Evolutionary conservation across 768 basidiomycete genomes (phyloP), one percentile per base, ranked within the genome.

Genomic region (Rhodotorula taiwanensis): DNA sequence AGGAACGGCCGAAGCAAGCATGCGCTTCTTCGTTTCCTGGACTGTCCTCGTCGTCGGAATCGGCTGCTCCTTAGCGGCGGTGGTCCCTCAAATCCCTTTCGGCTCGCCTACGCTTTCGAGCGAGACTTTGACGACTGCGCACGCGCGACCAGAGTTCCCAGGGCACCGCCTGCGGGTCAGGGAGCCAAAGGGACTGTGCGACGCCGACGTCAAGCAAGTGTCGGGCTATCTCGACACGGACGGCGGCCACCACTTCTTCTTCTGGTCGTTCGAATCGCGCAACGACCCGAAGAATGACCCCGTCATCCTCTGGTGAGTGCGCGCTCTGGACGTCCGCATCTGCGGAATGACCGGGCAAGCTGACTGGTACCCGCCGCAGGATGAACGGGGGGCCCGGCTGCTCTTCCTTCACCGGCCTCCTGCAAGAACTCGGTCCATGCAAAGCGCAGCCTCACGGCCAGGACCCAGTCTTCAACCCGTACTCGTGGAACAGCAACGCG

Each of bases 181-280:
- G 21, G 45, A 54, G 7, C 59, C 65, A 0, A 36, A 31, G 21
- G 56, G 52, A 1, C 16, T 66, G n/a, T 66, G 65, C 39, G 70
- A 71, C 43, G 34, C 69, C 4, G n/a, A 10, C 14, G 70, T 71
- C 11, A 31, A 70, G 51, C 66, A 65, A 44, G 58, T 36, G 44
- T 50, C 54, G 21, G 72, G 72, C 11, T 73, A 73, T 49, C 52
- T 73, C 51, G 72, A 73, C 53, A 62, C 62, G 11, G 54, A 50
- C 11, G 49, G 28, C 15, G 57, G 63, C 15, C 64, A 59, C 55
- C 58, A 66, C 51, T 42, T 50, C 49, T 60, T 51, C 60, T 42
- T 25, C 44, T 69, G 58, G 67, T 27, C 50, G 20, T 70, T 64
- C 52, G 70, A 67, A 23, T 49, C 42, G 18, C 42, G 71, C 8